Evolutionary conservation across 257 asterid genomes (phyloP).

Genomic region (Ehretia macrophylla): DNA sequence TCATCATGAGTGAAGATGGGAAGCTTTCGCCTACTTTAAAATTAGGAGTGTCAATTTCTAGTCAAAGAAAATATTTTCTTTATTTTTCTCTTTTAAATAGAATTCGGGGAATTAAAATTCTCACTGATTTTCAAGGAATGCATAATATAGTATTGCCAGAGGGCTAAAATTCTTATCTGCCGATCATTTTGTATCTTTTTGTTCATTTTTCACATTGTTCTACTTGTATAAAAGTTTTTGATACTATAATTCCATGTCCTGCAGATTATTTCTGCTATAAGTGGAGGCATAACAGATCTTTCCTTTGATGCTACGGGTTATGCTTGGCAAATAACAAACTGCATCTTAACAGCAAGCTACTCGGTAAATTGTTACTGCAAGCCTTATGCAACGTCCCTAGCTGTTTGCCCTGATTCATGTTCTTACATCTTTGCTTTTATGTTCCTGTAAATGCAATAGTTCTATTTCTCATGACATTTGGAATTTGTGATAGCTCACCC

Average conservation of each 20-base stretch:
- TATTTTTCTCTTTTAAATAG: too few species aligned
- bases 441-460: not conserved
- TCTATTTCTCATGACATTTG: not conserved
- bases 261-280: conserved; percentile 42
- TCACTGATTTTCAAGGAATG: too few species aligned
- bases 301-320: conserved; percentile 39
- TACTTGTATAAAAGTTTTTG: not conserved
- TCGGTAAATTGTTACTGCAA: conserved; percentile 27
- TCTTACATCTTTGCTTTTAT: not conserved
- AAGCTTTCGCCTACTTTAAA: too few species aligned
- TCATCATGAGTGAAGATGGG: too few species aligned
- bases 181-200: too few species aligned
- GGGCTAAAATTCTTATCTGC: too few species aligned
- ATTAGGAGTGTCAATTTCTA: too few species aligned
- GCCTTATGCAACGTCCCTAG: not conserved
- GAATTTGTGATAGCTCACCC: conserved; percentile 36
- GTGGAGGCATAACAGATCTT: conserved; percentile 49
- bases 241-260: not conserved
- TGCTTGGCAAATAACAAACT: conserved; percentile 40
- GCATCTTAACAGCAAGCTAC: conserved; percentile 48
- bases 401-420: not conserved
- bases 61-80: too few species aligned
- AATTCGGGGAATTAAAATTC: too few species aligned
- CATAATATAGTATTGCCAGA: too few species aligned
- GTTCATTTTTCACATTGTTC: too few species aligned